Base-by-base conservation (phyloP, 768 basidiomycete species). In the Phaeotremella skinneri region DNA sequence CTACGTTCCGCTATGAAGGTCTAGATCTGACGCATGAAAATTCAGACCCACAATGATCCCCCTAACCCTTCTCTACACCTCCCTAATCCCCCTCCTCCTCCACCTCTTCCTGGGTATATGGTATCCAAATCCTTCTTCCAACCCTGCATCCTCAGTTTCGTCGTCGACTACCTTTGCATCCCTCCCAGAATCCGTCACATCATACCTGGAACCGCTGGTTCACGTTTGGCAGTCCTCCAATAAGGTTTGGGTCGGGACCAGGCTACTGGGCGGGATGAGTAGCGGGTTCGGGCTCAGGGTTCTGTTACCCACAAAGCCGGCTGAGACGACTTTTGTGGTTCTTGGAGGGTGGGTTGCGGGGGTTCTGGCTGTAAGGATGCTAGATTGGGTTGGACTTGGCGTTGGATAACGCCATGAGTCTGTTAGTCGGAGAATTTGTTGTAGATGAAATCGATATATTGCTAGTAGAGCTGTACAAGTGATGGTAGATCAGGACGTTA, bases 231-330 rank as follows among this genome's bases (percentile, higher is more conserved):
- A 42, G 20, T 54, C 29, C 9, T 56, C 68, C 37, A 66, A 74
- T 52, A 58, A 64, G 20, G 64, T 71, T 7, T 76, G 76, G 77
- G 64, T 74, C 20, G 68, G 70, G 2, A 66, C 67, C 1, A 52
- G 63, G 7, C 48, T 78, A 13, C 63, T 78, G 4, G 73, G 73
- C 6, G 77, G 77, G 13, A 73, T 78, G 69, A 66, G 70, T 27
- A 69, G 70, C 2, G 77, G 75, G 0, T 78, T 78, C 48, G 76
- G 73, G 1, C 56, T 78, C 42, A 51, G 75, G 32, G 72, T 73
- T 0, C 25, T 75, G 6, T 50, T 76, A 37, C 73, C 75, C n/a
- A 75, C 72, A 2, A 61, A 47, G 29, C 73, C 75, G 13, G 65
- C 61, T 66, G 69, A 68, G 56, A 76, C 75, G 17, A 74, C 67